Percentiles rank a stretch among this genome's conserved stretches.
These are phyloP conservation scores for Microdochium paspali DNA, from an alignment of 2,329 filamentous ascomycete species.

Conservation along the genomic window DNA sequence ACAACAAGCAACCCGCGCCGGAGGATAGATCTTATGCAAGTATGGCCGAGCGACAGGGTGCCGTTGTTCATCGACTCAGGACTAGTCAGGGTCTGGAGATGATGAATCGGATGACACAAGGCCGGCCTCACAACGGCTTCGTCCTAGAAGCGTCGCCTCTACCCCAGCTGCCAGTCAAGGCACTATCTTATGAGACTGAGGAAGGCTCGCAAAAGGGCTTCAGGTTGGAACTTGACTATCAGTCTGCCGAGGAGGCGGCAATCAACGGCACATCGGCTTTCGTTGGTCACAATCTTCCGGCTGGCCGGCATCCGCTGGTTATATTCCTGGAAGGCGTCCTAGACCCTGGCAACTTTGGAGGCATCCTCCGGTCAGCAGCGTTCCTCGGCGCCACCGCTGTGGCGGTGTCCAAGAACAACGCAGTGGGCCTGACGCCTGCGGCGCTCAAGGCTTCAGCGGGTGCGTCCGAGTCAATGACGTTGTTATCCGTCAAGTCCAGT, in stretches of 20 bases:
- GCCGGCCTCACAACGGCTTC: constrained; percentile 82
- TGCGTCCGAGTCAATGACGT: constrained; percentile 68
- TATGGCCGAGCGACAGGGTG: constrained; percentile 35
- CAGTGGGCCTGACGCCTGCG: constrained; percentile 65
- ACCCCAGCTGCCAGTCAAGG: constrained; percentile 58
- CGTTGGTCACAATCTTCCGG: constrained; percentile 23
- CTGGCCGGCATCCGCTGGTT: constrained; percentile 55
- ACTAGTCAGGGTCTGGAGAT: constrained; percentile 50
- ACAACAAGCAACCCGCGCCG: constrained; percentile 39
- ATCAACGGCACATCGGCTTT: constrained; percentile 63
- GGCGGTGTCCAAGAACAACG: constrained; percentile 63
- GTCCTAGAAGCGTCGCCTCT: constrained; percentile 81
- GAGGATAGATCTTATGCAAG: constrained; percentile 32
- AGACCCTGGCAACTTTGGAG: constrained; percentile 85
- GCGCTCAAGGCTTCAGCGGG: constrained; percentile 83
- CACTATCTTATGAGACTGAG: constrained; percentile 40
- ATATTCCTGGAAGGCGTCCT: constrained; percentile 67
- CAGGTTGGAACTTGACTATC: constrained; percentile 49
- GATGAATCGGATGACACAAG: constrained; percentile 75
- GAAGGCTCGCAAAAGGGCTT: constrained; percentile 40
- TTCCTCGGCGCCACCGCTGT: constrained; percentile 88
- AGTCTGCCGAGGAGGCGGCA: constrained; percentile 62
- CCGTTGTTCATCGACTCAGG: constrained; percentile 50
- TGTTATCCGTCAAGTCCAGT: constrained; percentile 62
- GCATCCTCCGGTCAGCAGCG: constrained; percentile 77